phyloP scores from a whole-genome alignment of 768 basidiomycete species.

The Trametes meyenii region DNA sequence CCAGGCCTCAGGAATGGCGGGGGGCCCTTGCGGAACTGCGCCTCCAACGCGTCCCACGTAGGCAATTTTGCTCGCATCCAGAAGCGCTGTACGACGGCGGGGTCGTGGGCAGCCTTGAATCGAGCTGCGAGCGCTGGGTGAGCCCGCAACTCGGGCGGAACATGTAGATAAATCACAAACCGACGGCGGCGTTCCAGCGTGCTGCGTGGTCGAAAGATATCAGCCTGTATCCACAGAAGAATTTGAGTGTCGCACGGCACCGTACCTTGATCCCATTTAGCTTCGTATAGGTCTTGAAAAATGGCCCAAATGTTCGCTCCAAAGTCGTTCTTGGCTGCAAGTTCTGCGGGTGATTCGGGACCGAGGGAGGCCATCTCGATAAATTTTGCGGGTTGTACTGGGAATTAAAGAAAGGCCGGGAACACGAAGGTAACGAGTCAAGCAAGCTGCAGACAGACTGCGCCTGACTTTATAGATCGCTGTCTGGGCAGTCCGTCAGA shows the following conservation, averaged over 20 bases:
- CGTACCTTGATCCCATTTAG: conserved; percentile 36
- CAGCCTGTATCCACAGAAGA: neutral
- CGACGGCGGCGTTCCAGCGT: conserved; percentile 30
- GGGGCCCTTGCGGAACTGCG: conserved; percentile 33
- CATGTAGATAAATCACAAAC: conserved; percentile 19
- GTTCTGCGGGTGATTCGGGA: conserved; percentile 28
- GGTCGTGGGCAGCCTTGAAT: conserved; percentile 30
- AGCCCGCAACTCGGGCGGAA: conserved; percentile 4
- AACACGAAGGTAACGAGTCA: neutral
- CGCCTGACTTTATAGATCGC: neutral
- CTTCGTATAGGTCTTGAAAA: conserved; percentile 35
- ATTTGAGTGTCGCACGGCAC: neutral
- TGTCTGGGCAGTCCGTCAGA: neutral
- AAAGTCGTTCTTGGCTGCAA: conserved; percentile 32
- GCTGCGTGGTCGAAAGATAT: neutral
- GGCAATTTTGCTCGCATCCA: conserved; percentile 31
- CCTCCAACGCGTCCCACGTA: conserved; percentile 32
- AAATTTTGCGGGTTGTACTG: neutral
- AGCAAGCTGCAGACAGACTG: neutral
- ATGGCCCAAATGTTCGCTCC: conserved; percentile 30
- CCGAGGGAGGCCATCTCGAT: conserved; percentile 8
- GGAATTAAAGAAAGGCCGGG: neutral
- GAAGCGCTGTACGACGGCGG: conserved; percentile 29
- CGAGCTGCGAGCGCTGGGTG: conserved; percentile 21
- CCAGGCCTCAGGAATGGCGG: conserved; percentile 36